Evolutionary conservation across 2,329 filamentous ascomycete genomes (phyloP).

Genomic region (Colletotrichum sp.): DNA sequence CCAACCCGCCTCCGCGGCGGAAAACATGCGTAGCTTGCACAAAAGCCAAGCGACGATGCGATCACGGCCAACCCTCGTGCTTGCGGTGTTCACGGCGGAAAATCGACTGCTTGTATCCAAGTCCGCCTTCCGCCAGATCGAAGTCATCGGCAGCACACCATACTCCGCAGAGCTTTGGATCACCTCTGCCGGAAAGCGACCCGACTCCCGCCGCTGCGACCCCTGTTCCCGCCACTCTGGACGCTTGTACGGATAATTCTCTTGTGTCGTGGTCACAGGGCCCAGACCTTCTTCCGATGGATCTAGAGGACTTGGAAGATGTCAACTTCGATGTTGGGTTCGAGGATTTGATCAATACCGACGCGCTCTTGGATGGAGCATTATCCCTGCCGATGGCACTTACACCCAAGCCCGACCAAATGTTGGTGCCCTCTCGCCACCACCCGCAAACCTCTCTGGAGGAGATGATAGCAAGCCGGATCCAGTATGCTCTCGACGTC

Average conservation of each 20-base stretch:
- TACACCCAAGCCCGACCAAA: constrained; percentile 11
- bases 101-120: constrained; percentile 52
- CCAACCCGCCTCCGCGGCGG: constrained; percentile 51
- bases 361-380: constrained; percentile 1
- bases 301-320: neutral
- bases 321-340: neutral
- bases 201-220: neutral
- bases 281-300: neutral
- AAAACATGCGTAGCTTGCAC: constrained; percentile 64
- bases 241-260: neutral
- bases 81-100: constrained; percentile 54
- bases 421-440: neutral
- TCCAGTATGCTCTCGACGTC: constrained; percentile 53
- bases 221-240: neutral
- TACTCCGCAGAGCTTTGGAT: neutral
- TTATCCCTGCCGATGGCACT: constrained; percentile 18
- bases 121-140: neutral
- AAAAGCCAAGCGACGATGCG: constrained; percentile 62
- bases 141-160: neutral
- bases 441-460: constrained; percentile 25
- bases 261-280: neutral
- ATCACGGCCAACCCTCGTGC: constrained; percentile 56
- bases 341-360: neutral
- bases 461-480: constrained; percentile 33
- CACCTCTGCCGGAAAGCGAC: neutral